phyloP scores from a whole-genome alignment of 176 grass and related monocot species.

The Zizania latifolia region DNA sequence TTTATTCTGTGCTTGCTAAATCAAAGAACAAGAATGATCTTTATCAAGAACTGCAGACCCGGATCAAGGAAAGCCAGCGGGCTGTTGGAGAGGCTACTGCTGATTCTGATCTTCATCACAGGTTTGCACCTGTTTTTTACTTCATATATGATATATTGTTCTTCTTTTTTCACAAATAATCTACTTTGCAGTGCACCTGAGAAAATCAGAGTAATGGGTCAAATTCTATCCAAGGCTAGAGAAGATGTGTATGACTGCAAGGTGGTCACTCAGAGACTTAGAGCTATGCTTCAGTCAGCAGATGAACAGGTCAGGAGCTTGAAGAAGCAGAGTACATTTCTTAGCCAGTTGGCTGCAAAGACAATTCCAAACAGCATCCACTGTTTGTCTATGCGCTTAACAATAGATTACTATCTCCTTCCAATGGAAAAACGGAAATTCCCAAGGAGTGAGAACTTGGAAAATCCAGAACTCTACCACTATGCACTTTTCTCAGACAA shows the following conservation, averaged over 20 bases:
- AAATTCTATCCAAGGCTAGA: constrained; percentile 76
- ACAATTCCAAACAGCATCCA: constrained; percentile 98
- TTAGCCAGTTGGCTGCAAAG: constrained; percentile 97
- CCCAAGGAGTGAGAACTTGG: constrained; percentile 70
- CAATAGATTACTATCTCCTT: constrained; percentile 95
- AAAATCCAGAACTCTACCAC: constrained; percentile 85
- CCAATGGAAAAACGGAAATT: constrained; percentile 65
- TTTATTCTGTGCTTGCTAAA: constrained; percentile 69
- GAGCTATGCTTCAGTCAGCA: constrained; percentile 94
- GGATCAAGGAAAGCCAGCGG: constrained; percentile 88
- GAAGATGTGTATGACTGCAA: constrained; percentile 89
- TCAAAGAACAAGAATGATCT: constrained; percentile 64
- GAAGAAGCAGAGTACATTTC: constrained; percentile 97
- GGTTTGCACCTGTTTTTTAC: constrained; percentile 35
- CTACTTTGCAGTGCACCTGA: constrained; percentile 61
- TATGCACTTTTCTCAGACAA: constrained; percentile 99
- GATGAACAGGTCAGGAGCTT: constrained; percentile 93
- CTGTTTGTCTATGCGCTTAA: constrained; percentile 86
- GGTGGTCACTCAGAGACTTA: constrained; percentile 65
- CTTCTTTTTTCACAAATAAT: constrained; percentile 23
- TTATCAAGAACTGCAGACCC: constrained; percentile 66
- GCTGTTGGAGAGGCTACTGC: constrained; percentile 72
- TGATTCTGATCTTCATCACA: constrained; percentile 90
- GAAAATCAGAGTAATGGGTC: constrained; percentile 88
- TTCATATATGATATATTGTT: constrained; percentile 3